A percentile compares a stretch with the other conserved stretches of the same genome.
Conservation (phyloP, 2,329 filamentous ascomycete genomes). For the Fonsecaea monophora region DNA sequence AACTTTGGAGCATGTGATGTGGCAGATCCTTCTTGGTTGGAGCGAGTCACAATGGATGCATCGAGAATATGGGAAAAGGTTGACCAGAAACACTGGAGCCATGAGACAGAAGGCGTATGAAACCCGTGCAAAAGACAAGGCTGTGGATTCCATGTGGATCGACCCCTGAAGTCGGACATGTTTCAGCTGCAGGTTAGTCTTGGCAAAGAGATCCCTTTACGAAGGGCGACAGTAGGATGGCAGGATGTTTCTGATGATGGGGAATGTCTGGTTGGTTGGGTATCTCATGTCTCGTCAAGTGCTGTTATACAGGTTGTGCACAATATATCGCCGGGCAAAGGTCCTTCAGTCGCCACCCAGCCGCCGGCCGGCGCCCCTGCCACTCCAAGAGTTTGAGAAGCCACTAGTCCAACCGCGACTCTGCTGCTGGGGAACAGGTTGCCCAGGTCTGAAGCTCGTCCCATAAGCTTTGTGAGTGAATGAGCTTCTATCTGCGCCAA, state of each 20-base stretch:
- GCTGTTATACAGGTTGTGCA: constrained; percentile 29
- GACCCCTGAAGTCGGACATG: constrained; percentile 17
- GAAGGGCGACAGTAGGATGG: neutral
- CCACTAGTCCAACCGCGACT: constrained; percentile 45
- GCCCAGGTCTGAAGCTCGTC: constrained; percentile 60
- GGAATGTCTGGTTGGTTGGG: constrained; percentile 20
- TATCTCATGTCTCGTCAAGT: constrained; percentile 27
- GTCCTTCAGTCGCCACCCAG: constrained; percentile 47
- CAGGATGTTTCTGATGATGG: neutral
- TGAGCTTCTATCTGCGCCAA: constrained; percentile 58
- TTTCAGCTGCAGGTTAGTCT: constrained; percentile 23
- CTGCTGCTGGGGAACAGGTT: constrained; percentile 35
- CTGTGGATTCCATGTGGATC: constrained; percentile 26
- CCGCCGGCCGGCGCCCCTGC: constrained; percentile 50
- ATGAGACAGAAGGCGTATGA: constrained; percentile 31
- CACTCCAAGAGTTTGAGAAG: constrained; percentile 52
- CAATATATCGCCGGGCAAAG: neutral
- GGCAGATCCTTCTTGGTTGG: constrained; percentile 18
- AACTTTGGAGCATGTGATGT: constrained; percentile 26
- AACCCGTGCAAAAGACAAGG: constrained; percentile 28
- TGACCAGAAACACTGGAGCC: constrained; percentile 22
- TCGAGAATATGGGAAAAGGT: constrained; percentile 12
- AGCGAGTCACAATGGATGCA: constrained; percentile 7
- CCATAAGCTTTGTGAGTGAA: constrained; percentile 63
- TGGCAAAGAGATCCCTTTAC: constrained; percentile 12